phyloP scores from a whole-genome alignment of 371 early-diverging fungal species.

The Mucor mucedo region DNA sequence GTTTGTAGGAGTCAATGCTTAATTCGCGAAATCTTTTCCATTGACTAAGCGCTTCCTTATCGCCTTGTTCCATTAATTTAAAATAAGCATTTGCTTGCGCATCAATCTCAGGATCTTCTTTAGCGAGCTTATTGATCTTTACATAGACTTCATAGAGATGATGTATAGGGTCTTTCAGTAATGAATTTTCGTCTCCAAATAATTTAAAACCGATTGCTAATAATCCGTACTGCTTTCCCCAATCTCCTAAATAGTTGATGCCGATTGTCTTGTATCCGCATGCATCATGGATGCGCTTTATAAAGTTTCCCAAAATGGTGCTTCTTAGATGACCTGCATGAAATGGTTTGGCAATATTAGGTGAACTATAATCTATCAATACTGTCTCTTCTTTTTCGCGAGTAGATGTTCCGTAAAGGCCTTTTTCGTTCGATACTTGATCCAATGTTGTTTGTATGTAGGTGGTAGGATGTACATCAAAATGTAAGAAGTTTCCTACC shows the following conservation, averaged over 20 bases:
- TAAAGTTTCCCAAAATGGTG: constrained; percentile 98
- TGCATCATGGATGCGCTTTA: constrained; percentile 82
- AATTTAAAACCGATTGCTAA: constrained; percentile 93
- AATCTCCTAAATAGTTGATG: constrained; percentile 99
- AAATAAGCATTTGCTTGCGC: constrained; percentile 90
- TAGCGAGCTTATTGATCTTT: constrained; percentile 75
- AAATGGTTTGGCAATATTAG: constrained; percentile 99
- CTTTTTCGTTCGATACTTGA: constrained; percentile 47
- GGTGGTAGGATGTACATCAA: constrained; percentile 59
- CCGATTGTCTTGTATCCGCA: constrained; percentile 88
- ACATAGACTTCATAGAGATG: constrained; percentile 98
- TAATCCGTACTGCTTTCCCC: constrained; percentile 99
- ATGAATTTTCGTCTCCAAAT: constrained; percentile 79
- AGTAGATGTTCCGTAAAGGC: not conserved
- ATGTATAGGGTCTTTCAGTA: constrained; percentile 88
- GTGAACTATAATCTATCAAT: constrained; percentile 96
- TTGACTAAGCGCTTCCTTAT: constrained; percentile 69
- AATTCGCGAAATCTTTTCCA: constrained; percentile 90
- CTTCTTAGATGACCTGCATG: constrained; percentile 99
- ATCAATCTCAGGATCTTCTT: constrained; percentile 66
- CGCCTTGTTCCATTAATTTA: constrained; percentile 91
- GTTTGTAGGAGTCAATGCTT: constrained; percentile 88
- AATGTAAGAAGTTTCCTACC: constrained; percentile 76
- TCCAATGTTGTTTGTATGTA: constrained; percentile 58
- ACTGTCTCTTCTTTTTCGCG: constrained; percentile 49